A percentile compares a stretch with the other conserved stretches of the same genome.
Conservation (phyloP, 2,329 filamentous ascomycete species). For the Lecanicillium sp. region DNA sequence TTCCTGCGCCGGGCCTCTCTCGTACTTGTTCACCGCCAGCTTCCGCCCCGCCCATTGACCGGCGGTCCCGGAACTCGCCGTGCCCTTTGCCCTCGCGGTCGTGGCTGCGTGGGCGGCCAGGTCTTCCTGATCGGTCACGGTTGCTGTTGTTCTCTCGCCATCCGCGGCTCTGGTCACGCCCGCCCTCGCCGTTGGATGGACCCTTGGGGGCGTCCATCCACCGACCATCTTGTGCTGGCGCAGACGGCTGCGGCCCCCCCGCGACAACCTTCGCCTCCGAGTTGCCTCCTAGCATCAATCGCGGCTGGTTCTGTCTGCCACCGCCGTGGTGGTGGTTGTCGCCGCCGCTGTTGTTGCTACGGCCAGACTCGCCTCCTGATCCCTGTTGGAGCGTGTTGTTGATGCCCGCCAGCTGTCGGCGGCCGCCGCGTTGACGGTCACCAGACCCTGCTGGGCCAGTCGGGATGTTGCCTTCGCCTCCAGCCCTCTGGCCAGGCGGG, state of each 20-base stretch:
- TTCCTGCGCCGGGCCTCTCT: constrained; percentile 18
- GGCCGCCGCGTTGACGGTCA: constrained; percentile 36
- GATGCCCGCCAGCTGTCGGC: constrained; percentile 53
- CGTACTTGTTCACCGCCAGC: constrained; percentile 24
- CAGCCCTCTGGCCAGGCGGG: constrained; percentile 21
- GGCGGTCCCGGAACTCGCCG: constrained; percentile 40
- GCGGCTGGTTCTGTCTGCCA: constrained; percentile 28
- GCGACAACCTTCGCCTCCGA: constrained; percentile 53
- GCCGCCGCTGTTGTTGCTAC: constrained; percentile 11
- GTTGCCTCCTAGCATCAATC: constrained; percentile 38
- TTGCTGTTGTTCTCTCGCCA: constrained; percentile 38
- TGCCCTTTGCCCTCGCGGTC: constrained; percentile 43
- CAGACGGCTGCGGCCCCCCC: constrained; percentile 45
- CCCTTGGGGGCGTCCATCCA: constrained; percentile 29
- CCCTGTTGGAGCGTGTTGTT: constrained; percentile 50
- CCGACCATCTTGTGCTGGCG: constrained; percentile 40
- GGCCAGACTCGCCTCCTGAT: constrained; percentile 33
- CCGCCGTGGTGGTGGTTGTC: no score
- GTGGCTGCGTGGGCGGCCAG: constrained; percentile 42
- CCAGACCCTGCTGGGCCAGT: constrained; percentile 31
- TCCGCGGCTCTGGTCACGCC: constrained; percentile 35
- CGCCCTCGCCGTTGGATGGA: constrained; percentile 27
- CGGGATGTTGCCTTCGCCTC: constrained; percentile 26
- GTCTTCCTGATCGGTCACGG: constrained; percentile 33
- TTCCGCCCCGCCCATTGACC: constrained; percentile 28